Evolutionary conservation across 495 filamentous ascomycete genomes (phyloP), one percentile per base, ranked within the genome.

Genomic region (Penicillium goetzii): DNA sequence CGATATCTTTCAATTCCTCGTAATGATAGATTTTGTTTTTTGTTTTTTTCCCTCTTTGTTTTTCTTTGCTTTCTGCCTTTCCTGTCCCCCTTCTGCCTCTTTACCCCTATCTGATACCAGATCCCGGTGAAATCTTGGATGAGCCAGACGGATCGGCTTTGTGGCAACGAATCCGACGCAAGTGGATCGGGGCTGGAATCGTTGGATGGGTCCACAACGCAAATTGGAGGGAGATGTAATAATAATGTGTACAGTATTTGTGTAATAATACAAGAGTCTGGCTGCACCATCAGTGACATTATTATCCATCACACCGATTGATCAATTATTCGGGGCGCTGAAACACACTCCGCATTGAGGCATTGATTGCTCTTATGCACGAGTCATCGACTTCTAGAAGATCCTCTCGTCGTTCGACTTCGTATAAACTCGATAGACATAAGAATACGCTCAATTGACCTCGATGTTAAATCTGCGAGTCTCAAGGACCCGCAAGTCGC

Each of bases 41-140:
- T n/a, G n/a, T n/a, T n/a, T n/a, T n/a, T n/a, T n/a, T n/a, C n/a
- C n/a, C 19, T 21, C n/a, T 19, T 19, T 11, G 5, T 7, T 19
- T 47, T 17, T 17, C 14, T 53, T 21, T 10, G n/a, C n/a, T n/a
- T 21, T 33, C 21, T 28, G 17, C 30, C 14, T 54, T 54, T 32
- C 0, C 0, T 21, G 19, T 36, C 34, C 9, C 19, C 6, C 8
- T 12, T 25, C 21, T 58, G 34, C n/a, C 19, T 45, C 40, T 32
- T 32, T 32, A 45, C 30, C 57, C 45, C 58, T 52, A 26, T 60
- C 45, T 60, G 58, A 60, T 60, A 60, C 53, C 58, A 60, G 45
- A 52, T 28, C 47, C 36, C 33, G 25, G 52, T 33, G 4, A 55
- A 55, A 33, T 30, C 52, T 33, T 34, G 52, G 52, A 55, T 30